Conservation (phyloP, 169 alveolate genomes). For the Perkinsus olseni region DNA sequence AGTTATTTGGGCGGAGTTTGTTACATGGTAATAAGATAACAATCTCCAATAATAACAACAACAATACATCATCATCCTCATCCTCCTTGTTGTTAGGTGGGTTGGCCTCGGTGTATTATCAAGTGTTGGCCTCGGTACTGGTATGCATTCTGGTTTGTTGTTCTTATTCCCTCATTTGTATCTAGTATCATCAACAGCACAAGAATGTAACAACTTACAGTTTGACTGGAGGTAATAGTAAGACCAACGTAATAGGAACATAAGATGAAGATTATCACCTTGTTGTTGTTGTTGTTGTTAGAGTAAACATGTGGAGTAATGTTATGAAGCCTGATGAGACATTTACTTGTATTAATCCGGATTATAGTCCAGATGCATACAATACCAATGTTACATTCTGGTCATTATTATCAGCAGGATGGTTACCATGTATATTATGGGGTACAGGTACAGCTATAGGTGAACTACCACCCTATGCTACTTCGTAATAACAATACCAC, state of each 20-base stretch:
- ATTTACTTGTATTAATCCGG: slow-evolving; percentile 7
- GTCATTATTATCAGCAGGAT: slow-evolving; percentile 32
- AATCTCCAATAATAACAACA: too few relatives aligned
- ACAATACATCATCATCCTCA: too few relatives aligned
- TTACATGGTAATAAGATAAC: slow-evolving; percentile 34
- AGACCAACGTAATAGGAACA: not conserved
- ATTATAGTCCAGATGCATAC: slow-evolving; percentile 18
- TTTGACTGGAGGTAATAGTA: slow-evolving; percentile 44
- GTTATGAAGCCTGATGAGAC: not conserved
- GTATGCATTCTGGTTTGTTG: slow-evolving; percentile 62
- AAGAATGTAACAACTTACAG: slow-evolving; percentile 33
- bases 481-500: slow-evolving; percentile 51
- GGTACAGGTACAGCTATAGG: slow-evolving; percentile 93
- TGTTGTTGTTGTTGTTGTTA: not conserved
- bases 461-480: slow-evolving; percentile 90
- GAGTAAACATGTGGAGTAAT: slow-evolving; percentile 25
- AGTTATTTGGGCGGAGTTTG: not conserved
- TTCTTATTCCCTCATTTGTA: slow-evolving; percentile 62
- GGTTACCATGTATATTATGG: slow-evolving; percentile 71
- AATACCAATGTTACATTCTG: slow-evolving; percentile 25
- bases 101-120: slow-evolving; percentile 51
- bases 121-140: slow-evolving; percentile 62
- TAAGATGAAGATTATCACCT: not conserved
- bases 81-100: slow-evolving; percentile 58
- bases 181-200: slow-evolving; percentile 50